phyloP scores from a whole-genome alignment of 2,329 filamentous ascomycete species.

The Botryotinia calthae region DNA sequence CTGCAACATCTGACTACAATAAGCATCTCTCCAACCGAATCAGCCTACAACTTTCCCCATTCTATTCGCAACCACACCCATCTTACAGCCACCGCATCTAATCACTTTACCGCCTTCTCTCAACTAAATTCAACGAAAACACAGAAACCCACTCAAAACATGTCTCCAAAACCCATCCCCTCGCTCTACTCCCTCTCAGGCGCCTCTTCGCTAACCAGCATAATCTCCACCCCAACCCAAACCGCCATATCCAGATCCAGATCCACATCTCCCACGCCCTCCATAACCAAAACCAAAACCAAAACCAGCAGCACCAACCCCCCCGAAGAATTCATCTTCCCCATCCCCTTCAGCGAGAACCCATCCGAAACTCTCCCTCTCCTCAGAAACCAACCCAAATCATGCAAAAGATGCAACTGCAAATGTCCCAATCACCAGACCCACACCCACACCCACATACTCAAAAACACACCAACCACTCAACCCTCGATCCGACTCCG shows the following conservation, averaged over 20 bases:
- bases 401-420: not conserved
- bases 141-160: not conserved
- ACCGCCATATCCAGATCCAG: too few species aligned
- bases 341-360: not conserved
- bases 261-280: not conserved
- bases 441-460: too few species aligned
- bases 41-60: not conserved
- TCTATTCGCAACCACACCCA: not conserved
- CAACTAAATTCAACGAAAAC: not conserved
- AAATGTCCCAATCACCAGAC: not conserved
- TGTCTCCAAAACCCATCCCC: not conserved
- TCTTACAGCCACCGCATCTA: not conserved
- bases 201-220: not conserved
- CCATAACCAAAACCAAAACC: too few species aligned
- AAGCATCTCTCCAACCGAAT: not conserved
- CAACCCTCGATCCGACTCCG: not conserved
- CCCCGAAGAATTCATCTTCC: not conserved
- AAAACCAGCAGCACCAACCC: not conserved
- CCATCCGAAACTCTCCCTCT: not conserved
- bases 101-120: too few species aligned
- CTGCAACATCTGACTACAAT: fast-evolving
- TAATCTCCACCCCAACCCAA: not conserved
- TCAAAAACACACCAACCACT: not conserved
- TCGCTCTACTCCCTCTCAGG: not conserved
- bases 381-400: not conserved